These are phyloP conservation scores for Aspergillus steynii DNA, from an alignment of 495 filamentous ascomycete species.

Conservation along the genomic window DNA sequence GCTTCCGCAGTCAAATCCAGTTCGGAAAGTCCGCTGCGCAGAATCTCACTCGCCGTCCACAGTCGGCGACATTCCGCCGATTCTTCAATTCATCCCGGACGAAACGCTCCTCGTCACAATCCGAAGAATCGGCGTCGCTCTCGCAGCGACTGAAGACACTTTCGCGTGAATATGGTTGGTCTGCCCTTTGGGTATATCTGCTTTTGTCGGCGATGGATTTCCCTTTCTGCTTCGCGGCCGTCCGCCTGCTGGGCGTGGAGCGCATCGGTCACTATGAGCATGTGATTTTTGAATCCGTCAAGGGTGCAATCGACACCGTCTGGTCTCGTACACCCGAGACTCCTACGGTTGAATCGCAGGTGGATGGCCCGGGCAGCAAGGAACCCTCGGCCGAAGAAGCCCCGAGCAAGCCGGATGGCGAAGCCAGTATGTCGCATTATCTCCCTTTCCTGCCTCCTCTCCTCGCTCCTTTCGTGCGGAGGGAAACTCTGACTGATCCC, in stretches of 20 bases:
- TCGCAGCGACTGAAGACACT: slow-evolving; percentile 74
- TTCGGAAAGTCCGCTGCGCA: background rate
- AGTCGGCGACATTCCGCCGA: slow-evolving; percentile 20
- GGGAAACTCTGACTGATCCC: slow-evolving; percentile 5
- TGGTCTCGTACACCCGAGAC: slow-evolving; percentile 25
- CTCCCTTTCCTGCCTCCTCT: background rate
- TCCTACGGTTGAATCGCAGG: slow-evolving; percentile 2
- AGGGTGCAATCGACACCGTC: slow-evolving; percentile 27
- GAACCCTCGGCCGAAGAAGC: slow-evolving; percentile 34
- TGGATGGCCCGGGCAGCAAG: slow-evolving; percentile 28
- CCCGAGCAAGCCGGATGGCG: slow-evolving; percentile 14
- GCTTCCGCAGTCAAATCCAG: background rate
- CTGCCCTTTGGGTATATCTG: slow-evolving; percentile 88
- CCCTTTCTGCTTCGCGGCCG: slow-evolving; percentile 89
- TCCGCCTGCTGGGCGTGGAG: slow-evolving; percentile 80
- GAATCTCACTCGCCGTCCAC: background rate
- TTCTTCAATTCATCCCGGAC: slow-evolving; percentile 31
- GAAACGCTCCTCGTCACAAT: slow-evolving; percentile 13
- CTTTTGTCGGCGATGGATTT: slow-evolving; percentile 83
- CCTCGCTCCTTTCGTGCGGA: slow-evolving; percentile 7
- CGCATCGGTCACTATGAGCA: slow-evolving; percentile 69
- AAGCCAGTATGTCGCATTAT: slow-evolving; percentile 52
- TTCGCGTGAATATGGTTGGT: slow-evolving; percentile 93
- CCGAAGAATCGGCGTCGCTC: slow-evolving; percentile 51
- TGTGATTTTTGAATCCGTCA: slow-evolving; percentile 39